These are phyloP conservation scores for Fusarium nodosum DNA, from an alignment of 2,329 filamentous ascomycete genomes.

Conservation along the genomic window DNA sequence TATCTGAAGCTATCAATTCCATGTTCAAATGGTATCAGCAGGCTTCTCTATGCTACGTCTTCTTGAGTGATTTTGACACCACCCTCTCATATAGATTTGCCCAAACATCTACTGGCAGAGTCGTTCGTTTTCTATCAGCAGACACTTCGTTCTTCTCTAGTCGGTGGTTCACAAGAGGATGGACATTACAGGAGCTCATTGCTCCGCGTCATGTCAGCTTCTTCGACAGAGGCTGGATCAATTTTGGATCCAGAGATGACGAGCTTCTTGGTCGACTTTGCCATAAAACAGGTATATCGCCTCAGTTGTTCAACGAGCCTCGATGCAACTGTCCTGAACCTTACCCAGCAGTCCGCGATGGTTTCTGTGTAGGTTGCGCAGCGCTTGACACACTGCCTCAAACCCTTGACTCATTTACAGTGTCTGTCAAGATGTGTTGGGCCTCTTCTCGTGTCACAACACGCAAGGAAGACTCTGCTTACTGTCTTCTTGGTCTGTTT, in stretches of 20 bases:
- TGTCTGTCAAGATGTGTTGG: conserved; percentile 50
- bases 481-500: conserved; percentile 52
- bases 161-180: conserved; percentile 46
- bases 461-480: conserved; percentile 50
- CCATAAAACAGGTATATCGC: conserved; percentile 36
- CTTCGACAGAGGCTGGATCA: conserved; percentile 48
- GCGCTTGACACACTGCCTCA: conserved; percentile 34
- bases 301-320: conserved; percentile 37
- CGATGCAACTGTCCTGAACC: conserved; percentile 35
- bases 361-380: conserved; percentile 33
- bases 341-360: conserved; percentile 23
- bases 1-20: conserved; percentile 50
- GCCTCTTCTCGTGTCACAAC: conserved; percentile 47
- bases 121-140: neutral
- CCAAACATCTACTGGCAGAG: neutral
- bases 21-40: conserved; percentile 51
- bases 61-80: conserved; percentile 40
- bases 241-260: conserved; percentile 46
- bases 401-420: conserved; percentile 43
- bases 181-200: conserved; percentile 52
- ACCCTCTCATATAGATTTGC: neutral
- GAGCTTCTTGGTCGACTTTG: conserved; percentile 38
- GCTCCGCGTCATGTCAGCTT: conserved; percentile 50
- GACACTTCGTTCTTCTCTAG: conserved; percentile 36
- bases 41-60: conserved; percentile 47